phyloP scores from a whole-genome alignment of 2,329 filamentous ascomycete species.

The Fusarium sp. region DNA sequence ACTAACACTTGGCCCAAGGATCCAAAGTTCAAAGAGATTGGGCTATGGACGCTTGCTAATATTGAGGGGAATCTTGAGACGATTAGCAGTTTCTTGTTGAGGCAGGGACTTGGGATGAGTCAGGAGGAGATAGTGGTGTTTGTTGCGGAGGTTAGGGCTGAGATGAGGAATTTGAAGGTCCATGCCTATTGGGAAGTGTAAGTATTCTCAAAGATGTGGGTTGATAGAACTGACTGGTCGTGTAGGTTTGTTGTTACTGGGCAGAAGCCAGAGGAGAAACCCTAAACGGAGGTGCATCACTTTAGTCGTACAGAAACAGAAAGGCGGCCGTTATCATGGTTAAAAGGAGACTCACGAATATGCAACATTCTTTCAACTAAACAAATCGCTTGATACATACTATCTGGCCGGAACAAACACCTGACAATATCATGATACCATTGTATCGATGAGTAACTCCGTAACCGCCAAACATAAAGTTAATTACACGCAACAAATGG shows the following conservation, averaged over 20 bases:
- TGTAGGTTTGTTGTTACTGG: conserved; percentile 8
- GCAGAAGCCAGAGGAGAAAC: conserved; percentile 1
- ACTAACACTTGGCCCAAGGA: conserved; percentile 26
- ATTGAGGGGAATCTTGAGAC: conserved; percentile 10
- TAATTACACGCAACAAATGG: accelerated
- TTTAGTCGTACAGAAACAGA: accelerated
- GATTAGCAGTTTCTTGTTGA: conserved; percentile 2
- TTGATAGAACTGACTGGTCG: neutral
- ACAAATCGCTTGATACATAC: accelerated
- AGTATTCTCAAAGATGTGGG: no score
- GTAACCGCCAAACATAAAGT: neutral
- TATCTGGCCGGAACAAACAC: neutral
- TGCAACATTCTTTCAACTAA: no score
- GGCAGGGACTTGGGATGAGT: conserved; percentile 14
- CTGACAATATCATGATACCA: neutral
- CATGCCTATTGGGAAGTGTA: conserved; percentile 26
- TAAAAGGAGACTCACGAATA: accelerated
- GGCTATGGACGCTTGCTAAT: conserved; percentile 16
- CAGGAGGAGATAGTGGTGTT: conserved; percentile 11
- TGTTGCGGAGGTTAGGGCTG: conserved; percentile 4
- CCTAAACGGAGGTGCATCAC: accelerated
- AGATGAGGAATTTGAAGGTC: conserved; percentile 11
- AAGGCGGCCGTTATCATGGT: accelerated
- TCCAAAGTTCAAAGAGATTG: conserved; percentile 18
- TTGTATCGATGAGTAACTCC: neutral